Base-by-base conservation (phyloP, 202 grass and related monocot species). In the Digitaria exilis region DNA sequence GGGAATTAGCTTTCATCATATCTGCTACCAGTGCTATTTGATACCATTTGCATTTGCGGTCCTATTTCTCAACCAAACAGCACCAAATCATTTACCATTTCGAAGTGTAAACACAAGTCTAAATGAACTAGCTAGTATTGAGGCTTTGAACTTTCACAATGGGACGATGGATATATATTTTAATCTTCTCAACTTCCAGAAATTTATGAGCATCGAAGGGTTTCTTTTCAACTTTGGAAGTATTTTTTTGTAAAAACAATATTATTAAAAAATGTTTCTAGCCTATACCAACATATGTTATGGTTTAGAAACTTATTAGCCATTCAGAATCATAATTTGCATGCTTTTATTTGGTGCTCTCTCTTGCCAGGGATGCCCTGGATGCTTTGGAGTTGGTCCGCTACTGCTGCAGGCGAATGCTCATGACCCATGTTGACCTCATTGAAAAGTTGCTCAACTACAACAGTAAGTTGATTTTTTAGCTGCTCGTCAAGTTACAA, bases 391-490 rank as follows among this genome's bases (percentile, higher is more conserved):
- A 90, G 35, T 84, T 96, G 83, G 91, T 92, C 18, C 93, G 93
- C 48, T 98, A 98, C 79, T 98, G 96, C 82, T 98, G 96, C 75
- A 83, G 96, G 80, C 80, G 89, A 69, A 98, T 98, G 96, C 93
- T 98, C 30, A 98, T 98, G 96, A 98, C 96, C 63, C 96, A 98
- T 95, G 96, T 98, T 77, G 96, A 98, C 71, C 96, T 96, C 80
- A 98, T 96, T 0, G 93, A 98, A 75, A 98, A 98, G 81, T 84
- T 98, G 80, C 93, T 98, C 21, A 98, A 96, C 75, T 98, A 98
- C 87, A 98, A 96, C 74, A 92, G 96, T 98, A 92, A 92, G 89
- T 70, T 70, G 45, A 65, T 30, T 39, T 69, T 18, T 72, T 32
- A 74, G 43, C 10, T 75, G 14, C 31, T 57, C n/a, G 78, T 15